Conservation (phyloP, 257 asterid species). For the Penstemon newberryi region DNA sequence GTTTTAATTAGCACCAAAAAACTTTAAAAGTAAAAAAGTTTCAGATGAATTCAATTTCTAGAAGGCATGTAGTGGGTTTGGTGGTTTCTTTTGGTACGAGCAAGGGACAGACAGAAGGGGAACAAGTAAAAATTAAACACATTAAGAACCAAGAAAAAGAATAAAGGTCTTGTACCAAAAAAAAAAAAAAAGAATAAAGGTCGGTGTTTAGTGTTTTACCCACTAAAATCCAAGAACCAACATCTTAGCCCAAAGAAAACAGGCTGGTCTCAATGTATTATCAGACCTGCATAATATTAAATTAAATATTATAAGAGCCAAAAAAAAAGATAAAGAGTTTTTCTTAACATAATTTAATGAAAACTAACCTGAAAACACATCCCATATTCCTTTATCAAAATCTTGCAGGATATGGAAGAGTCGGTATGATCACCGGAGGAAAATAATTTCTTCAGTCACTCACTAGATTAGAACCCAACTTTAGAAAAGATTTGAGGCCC, state of each 20-base stretch:
- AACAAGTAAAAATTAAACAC: too few relatives aligned
- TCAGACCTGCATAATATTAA: slow-evolving; percentile 41
- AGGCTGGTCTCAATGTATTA: slow-evolving; percentile 13
- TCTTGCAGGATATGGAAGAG: slow-evolving; percentile 20
- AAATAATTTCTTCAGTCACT: background rate
- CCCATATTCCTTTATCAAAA: slow-evolving; percentile 19
- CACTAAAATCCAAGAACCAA: too few relatives aligned
- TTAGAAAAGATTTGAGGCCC: slow-evolving; percentile 23
- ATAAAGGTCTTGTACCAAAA: too few relatives aligned
- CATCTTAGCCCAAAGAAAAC: background rate
- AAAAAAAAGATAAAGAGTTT: background rate
- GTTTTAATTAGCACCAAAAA: too few relatives aligned
- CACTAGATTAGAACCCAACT: slow-evolving; percentile 32
- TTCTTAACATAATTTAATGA: background rate
- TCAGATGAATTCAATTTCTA: too few relatives aligned
- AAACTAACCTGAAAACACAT: slow-evolving; percentile 32
- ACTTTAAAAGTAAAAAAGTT: too few relatives aligned
- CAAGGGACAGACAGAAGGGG: too few relatives aligned
- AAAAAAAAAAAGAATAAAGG: too few relatives aligned
- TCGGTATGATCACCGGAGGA: background rate
- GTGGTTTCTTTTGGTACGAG: too few relatives aligned
- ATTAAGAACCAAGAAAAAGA: too few relatives aligned
- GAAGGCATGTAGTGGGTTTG: too few relatives aligned
- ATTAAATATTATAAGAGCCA: slow-evolving; percentile 5
- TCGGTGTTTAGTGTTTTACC: too few relatives aligned